Conservation (phyloP, 208 protist species). For the Wallacemonas sp. region DNA sequence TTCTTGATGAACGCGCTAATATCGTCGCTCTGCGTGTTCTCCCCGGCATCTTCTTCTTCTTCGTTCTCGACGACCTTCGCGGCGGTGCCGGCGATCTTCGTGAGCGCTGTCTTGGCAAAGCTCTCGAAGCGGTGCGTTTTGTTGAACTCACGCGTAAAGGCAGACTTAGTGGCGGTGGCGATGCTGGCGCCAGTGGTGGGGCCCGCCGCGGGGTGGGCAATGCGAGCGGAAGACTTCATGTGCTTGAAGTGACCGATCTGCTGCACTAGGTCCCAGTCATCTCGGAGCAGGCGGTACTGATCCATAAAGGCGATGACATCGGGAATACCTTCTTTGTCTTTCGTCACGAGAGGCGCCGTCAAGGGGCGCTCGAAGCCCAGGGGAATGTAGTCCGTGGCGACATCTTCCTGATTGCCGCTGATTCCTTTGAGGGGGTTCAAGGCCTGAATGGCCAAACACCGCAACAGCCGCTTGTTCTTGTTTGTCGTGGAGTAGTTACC, state of each 20-base stretch:
- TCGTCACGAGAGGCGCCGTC: constrained; percentile 45
- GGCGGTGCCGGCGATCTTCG: constrained; percentile 19
- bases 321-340: constrained; percentile 67
- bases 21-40: constrained; percentile 3
- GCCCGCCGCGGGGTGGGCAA: constrained; percentile 1
- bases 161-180: constrained; percentile 75
- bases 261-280: constrained; percentile 91
- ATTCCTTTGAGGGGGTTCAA: constrained; percentile 42
- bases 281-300: constrained; percentile 79
- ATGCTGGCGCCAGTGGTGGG: constrained; percentile 23
- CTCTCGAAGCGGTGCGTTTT: constrained; percentile 77
- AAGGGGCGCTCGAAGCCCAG: constrained; percentile 59
- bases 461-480: constrained; percentile 85
- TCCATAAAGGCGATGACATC: constrained; percentile 87
- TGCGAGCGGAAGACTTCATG: constrained; percentile 30
- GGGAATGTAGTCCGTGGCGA: constrained; percentile 88
- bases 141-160: constrained; percentile 90
- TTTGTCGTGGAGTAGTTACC: constrained; percentile 85
- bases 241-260: constrained; percentile 69
- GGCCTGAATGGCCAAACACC: constrained; percentile 68
- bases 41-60: constrained; percentile 19
- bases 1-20: constrained; percentile 15
- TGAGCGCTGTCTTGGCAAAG: constrained; percentile 55
- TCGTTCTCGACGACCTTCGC: constrained; percentile 8
- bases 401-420: constrained; percentile 72